Conservation (phyloP, 345 rosid genomes). For the Stellera chamaejasme region DNA sequence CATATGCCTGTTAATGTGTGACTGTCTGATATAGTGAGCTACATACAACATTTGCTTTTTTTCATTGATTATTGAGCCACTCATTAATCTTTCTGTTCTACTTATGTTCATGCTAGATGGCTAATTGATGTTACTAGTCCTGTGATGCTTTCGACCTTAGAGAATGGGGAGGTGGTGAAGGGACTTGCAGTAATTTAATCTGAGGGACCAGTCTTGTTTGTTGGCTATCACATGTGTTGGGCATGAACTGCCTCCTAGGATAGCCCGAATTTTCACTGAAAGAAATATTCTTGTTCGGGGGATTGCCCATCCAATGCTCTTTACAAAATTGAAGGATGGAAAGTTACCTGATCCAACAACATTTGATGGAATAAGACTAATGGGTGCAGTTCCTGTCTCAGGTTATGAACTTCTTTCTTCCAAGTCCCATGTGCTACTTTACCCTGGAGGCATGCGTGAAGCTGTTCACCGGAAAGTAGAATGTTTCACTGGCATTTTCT, state of each 20-base stretch:
- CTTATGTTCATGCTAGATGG: slow-evolving; percentile 1
- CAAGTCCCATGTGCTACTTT: slow-evolving; percentile 54
- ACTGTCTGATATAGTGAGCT: no score
- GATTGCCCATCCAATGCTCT: slow-evolving; percentile 39
- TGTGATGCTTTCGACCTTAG: slow-evolving; percentile 42
- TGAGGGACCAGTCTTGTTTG: slow-evolving; percentile 46
- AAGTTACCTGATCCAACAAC: slow-evolving; percentile 14
- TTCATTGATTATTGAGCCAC: no score
- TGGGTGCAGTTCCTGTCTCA: slow-evolving; percentile 78
- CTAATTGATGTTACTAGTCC: slow-evolving; percentile 13
- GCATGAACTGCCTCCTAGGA: slow-evolving; percentile 28
- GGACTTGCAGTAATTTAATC: slow-evolving; percentile 48
- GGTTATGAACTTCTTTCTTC: slow-evolving; percentile 52
- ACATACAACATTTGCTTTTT: no score
- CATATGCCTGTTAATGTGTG: no score
- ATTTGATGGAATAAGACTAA: slow-evolving; percentile 31
- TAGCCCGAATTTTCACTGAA: slow-evolving; percentile 23
- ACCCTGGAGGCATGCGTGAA: slow-evolving; percentile 82
- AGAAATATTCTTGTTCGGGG: slow-evolving; percentile 43
- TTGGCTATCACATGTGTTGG: slow-evolving; percentile 57
- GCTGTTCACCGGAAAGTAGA: slow-evolving; percentile 59
- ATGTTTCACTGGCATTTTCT: slow-evolving; percentile 9
- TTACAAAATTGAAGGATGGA: slow-evolving; percentile 16
- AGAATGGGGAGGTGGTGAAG: slow-evolving; percentile 39
- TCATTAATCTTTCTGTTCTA: no score